Base-by-base conservation (phyloP, 495 filamentous ascomycete genomes). In the Letharia columbiana region DNA sequence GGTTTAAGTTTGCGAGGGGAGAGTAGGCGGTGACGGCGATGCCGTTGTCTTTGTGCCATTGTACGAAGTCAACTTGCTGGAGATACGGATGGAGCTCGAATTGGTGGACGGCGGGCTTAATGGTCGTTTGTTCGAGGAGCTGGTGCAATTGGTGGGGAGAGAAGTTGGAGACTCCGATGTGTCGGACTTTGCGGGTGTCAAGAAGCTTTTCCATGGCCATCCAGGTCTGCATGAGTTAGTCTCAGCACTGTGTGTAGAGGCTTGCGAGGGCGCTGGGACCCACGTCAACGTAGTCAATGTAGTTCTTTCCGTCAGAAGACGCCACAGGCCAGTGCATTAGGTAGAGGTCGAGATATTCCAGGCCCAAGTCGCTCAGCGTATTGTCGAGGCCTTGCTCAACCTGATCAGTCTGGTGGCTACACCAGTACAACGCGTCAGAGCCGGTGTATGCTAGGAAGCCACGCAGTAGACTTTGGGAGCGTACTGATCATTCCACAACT, bases 321-420 rank as follows among this genome's bases (percentile, higher is more conserved):
- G 56, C 66, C 5, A 85, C 80, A 58, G 87, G 88, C 85, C 84
- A 90, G 74, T 90, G 87, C 68, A 89, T 82, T 58, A 89, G 79
- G 72, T 86, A 91, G 1, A 89, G 77, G 71, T 92, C 89, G 56
- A 91, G 71, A 69, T 92, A 90, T 64, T 85, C 81, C 10, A 87
- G 74, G 39, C 79, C 79, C 60, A 91, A 80, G 63, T 84, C 84
- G 57, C 79, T 65, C 58, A 89, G 78, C 8, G 81, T 79, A 54
- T 76, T 72, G 52, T 85, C 75, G 5, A 86, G 73, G 10, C 79
- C 83, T 1, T 72, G 61, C 44, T 76, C 78, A 0, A 84, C 80
- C 68, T 79, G 72, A 35, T 75, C 72, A 6, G 76, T 75, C 40
- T 75, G 70, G 50, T 80, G 76, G 45, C 71, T 82, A 44, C 81